Evolutionary conservation across 176 grass and related monocot species (phyloP).

Genomic region (Cenchrus fungigraminus): DNA sequence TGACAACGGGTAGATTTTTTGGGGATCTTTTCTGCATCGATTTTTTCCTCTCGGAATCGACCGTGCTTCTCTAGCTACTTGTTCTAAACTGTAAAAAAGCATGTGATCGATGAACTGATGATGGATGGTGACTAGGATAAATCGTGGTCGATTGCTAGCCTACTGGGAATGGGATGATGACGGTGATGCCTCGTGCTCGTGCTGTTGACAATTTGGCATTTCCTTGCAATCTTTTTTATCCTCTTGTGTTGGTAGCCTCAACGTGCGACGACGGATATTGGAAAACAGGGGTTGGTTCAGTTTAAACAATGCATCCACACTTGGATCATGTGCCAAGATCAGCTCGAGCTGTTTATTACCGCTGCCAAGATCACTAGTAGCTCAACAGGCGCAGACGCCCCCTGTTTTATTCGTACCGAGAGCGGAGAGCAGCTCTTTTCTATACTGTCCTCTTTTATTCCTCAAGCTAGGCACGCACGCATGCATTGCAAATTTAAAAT

Average conservation of each 20-base stretch:
- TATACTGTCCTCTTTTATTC: too few relatives aligned
- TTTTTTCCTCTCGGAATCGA: too few relatives aligned
- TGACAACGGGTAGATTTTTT: too few relatives aligned
- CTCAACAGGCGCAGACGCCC: neutral
- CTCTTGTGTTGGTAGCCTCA: neutral
- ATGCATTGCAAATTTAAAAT: too few relatives aligned
- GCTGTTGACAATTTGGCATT: neutral
- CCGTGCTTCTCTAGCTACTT: too few relatives aligned
- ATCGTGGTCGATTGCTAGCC: neutral
- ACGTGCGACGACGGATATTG: neutral
- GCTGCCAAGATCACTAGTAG: neutral
- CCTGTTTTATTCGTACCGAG: neutral
- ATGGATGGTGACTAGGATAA: neutral
- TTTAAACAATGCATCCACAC: neutral
- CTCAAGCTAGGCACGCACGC: too few relatives aligned
- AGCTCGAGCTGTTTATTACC: neutral
- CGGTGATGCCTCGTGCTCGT: neutral
- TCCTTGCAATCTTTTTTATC: neutral
- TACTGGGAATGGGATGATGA: too few relatives aligned
- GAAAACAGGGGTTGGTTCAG: neutral
- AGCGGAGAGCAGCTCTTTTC: neutral
- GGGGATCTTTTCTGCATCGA: too few relatives aligned
- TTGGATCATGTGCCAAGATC: neutral
- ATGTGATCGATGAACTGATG: neutral
- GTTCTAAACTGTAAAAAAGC: neutral